Base-by-base conservation (phyloP, 1,139 yeast genomes). In the Zhuliangozyma blackwelliae region DNA sequence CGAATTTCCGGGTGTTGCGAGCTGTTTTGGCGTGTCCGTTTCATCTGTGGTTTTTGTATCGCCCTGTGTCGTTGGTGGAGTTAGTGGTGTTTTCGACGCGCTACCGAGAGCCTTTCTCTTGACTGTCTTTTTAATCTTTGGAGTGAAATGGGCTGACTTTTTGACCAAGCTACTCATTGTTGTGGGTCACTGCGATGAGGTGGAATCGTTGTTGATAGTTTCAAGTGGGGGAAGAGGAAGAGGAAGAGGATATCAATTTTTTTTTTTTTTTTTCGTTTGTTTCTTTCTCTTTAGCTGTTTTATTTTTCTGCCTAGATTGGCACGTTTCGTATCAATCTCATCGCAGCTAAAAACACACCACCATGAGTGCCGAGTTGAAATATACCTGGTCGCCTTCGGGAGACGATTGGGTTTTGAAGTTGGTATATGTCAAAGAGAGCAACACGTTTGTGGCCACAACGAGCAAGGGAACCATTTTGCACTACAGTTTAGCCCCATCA, bases 121-220 rank as follows among this genome's bases (percentile, higher is more conserved):
- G 21, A 45, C 35, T 7, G 51, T 41, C 29, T 57, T 57, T 50
- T 59, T 63, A 33, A 67, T 45, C 47, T 65, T 65, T 32, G 75
- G 75, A 31, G 62, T 55, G 49, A 70, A 70, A 40, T 58, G 68
- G 16, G 72, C 55, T 16, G 44, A 57, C 52, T 69, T 68, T 55
- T 65, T 70, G 25, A 72, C 70, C 32, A 72, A 59, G 63, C 76
- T 68, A 65, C 77, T 72, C 78, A 72, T 72, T 34, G n/a, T 44
- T 32, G 27, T n/a, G 20, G 21, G 35, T 27, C 25, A n/a, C 34
- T 16, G 16, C 16, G 16, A 16, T 4, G 16, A 16, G 16, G 16
- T 29, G 16, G 21, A 10, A 10, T 7, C 19, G 10, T 16, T 23
- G 33, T 31, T 31, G 23, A 19, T 25, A 20, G 13, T 27, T 33